Evolutionary conservation across 1,139 yeast species (phyloP).

Genomic region (Geotrichum klebahnii): DNA sequence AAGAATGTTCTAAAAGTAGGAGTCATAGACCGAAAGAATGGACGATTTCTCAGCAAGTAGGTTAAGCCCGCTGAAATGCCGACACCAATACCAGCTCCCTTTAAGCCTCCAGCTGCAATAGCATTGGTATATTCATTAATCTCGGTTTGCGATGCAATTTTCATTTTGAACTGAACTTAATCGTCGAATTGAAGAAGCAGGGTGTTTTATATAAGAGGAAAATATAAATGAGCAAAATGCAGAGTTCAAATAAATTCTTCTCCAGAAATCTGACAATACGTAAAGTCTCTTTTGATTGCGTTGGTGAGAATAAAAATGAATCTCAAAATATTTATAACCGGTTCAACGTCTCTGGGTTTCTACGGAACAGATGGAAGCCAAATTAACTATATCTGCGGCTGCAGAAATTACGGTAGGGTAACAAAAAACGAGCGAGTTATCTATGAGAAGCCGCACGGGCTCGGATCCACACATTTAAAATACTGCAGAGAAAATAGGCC

Average conservation of each 20-base stretch:
- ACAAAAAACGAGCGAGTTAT: no score
- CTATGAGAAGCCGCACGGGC: no score
- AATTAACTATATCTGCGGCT: no score
- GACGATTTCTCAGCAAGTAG: slow-evolving; percentile 23
- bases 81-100: slow-evolving; percentile 59
- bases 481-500: no score
- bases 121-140: slow-evolving; percentile 57
- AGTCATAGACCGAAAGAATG: slow-evolving; percentile 27
- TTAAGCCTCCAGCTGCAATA: slow-evolving; percentile 55
- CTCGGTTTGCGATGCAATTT: slow-evolving; percentile 63
- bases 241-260: not conserved
- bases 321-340: not conserved
- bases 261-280: no score
- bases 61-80: slow-evolving; percentile 47
- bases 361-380: not conserved
- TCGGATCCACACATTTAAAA: no score
- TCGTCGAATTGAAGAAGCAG: not conserved
- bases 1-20: slow-evolving; percentile 31
- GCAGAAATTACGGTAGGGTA: no score
- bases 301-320: not conserved
- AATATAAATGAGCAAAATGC: not conserved
- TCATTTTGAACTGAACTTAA: slow-evolving; percentile 49
- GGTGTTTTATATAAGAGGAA: not conserved
- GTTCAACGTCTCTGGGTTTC: not conserved
- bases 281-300: not conserved